Evolutionary conservation across 2,329 filamentous ascomycete species (phyloP), one percentile per base, ranked within the genome.

Genomic region (Xylaria polymorpha): DNA sequence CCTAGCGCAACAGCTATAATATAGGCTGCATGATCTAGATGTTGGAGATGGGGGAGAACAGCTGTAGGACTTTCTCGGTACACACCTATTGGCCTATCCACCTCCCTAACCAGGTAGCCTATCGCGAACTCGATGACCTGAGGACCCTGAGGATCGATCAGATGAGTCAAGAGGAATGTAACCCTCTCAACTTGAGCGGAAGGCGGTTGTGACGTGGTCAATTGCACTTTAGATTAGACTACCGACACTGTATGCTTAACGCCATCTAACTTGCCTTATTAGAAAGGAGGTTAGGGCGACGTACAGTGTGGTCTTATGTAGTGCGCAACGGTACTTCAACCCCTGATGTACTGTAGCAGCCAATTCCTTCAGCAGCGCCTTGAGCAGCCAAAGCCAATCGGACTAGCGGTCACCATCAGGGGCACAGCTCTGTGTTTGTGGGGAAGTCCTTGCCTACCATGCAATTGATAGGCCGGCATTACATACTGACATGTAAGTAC

Each of bases 91-190:
- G 51, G 44, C 64, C 58, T 58, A 51, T 25, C 46, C 35, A 53
- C 50, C 50, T 39, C 29, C 50, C 50, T 53, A 53, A 53, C 50
- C 25, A 29, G 25, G 6, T 53, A 35, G 50, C 50, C 25, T 53
- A 51, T 53, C 29, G 50, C 50, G 18, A 53, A 12, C 25, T n/a
- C 32, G 15, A 14, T 32, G 43, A 7, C 43, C 43, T 15, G 48
- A 18, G 48, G 14, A 32, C 48, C 48, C 48, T 51, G 48, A 51
- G 48, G 48, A 32, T 8, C 63, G 67, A 61, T 68, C 59, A 61
- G 62, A 66, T 71, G 69, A 71, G 69, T 71, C 69, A 64, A 61
- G 29, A 12, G 12, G 46, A 61, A 68, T 68, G 67, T 41, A 66
- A 66, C 67, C 59, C 55, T 55, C 37, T 51, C 37, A 22, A 53